Base-by-base conservation (phyloP, 805 yeast genomes). In the Wickerhamiella spandovensis region DNA sequence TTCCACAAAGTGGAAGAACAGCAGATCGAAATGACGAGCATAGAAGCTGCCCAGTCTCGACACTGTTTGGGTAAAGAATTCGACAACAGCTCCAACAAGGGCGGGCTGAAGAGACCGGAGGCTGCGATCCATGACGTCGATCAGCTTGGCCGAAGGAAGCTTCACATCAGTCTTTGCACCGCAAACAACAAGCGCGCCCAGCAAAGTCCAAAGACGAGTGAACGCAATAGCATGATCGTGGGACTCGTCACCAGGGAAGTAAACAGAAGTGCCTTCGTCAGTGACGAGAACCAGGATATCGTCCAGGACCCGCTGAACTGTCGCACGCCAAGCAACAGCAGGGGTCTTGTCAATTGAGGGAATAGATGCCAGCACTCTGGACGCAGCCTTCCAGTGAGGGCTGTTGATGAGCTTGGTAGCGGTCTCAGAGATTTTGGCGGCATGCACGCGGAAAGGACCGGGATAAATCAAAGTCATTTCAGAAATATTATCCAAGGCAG, bases 271-370 rank as follows among this genome's bases (percentile, higher is more conserved):
- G 15, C 18, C 38, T 17, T 44, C 24, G 15, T 44, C 24, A 25
- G 37, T 17, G 5, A 28, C 2, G 3, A 23, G 20, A 13, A 12
- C 24, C 9, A 24, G n/a, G 13, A 43, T n/a, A 21, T 43, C 24
- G 13, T 22, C 20, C 30, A 43, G 30, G 13, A 43, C 45, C 13
- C 22, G 17, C 25, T n/a, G 30, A 3, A 43, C 45, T 2, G 20
- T 41, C 32, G 46, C 44, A 2, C 52, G 30, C 59, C 60, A 58
- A 3, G 53, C 49, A 1, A 51, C 53, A 3, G 51, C 44, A 9
- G 53, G 51, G 12, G 52, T 44, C 45, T 54, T 56, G 24, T 58
- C 62, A 4, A 56, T 47, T 10, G 52, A 21, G 21, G 54, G 48
- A 8, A 54, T 37, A 12, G 48, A 44, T 2, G 58, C 58, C 13